Conservation (phyloP, 257 asterid genomes). For the Capsicum pubescens region DNA sequence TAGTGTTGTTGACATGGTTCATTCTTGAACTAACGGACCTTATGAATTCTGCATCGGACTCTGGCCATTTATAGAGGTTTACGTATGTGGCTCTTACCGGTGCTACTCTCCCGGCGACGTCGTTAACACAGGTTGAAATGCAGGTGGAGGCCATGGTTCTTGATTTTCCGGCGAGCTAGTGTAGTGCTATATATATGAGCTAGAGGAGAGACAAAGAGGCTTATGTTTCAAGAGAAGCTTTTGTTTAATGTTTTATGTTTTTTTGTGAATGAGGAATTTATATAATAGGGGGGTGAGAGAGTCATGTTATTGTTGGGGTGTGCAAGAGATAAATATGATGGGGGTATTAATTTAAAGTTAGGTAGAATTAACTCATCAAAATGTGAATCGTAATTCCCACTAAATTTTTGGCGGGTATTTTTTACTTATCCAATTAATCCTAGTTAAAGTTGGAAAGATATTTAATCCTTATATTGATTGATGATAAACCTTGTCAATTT, state of each 20-base stretch:
- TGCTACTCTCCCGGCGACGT: constrained; percentile 39
- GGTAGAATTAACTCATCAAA: too few relatives aligned
- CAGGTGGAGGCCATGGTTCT: constrained; percentile 49
- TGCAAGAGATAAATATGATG: too few relatives aligned
- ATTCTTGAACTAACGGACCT: constrained; percentile 60
- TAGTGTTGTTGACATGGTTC: background rate
- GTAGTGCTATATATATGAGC: background rate
- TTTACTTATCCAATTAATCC: too few relatives aligned
- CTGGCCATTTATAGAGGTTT: constrained; percentile 93
- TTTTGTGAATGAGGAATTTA: background rate
- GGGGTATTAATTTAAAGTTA: too few relatives aligned
- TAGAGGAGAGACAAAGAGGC: background rate
- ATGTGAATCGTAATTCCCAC: too few relatives aligned
- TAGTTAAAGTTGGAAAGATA: too few relatives aligned
- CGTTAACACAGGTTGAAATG: constrained; percentile 59
- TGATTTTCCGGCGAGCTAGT: background rate
- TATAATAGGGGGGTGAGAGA: background rate
- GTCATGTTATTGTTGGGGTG: too few relatives aligned
- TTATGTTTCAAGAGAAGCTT: background rate
- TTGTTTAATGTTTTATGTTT: background rate
- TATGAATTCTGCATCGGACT: constrained; percentile 79
- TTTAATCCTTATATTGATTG: too few relatives aligned
- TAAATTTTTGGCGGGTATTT: too few relatives aligned
- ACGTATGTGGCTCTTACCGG: constrained; percentile 73
- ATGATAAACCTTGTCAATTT: too few relatives aligned